Base-by-base conservation (phyloP, 2,329 filamentous ascomycete genomes). In the Pseudomassariella vexata region DNA sequence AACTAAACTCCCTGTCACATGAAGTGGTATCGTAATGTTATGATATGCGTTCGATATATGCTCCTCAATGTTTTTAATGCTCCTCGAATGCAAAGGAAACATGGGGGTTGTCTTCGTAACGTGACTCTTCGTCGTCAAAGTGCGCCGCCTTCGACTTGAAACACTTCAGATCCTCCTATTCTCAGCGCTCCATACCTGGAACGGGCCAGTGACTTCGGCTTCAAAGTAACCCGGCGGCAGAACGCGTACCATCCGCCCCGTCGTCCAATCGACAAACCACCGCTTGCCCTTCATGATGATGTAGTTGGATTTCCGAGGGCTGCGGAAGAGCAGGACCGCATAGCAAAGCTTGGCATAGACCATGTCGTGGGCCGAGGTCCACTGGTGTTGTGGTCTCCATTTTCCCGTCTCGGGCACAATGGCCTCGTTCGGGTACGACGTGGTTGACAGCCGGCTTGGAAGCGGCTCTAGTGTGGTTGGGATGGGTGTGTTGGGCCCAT, bases 331-430 rank as follows among this genome's bases (percentile, higher is more conserved):
- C 8, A 78, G 56, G 30, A 74, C 69, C n/a, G 68, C 67, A 50
- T 76, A 76, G 53, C 73, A 78, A 8, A 75, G 60, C 50, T 72
- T 74, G 31, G 73, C 73, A 38, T 78, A 78, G 18, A 76, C 56
- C 53, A 75, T 62, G 44, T 78, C 73, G 52, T 77, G 73, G 20
- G 65, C 65, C 26, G 57, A 56, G 5, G 69, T 69, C 73, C 73
- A 76, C 31, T 60, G 55, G 44, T 76, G 70, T 36, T 64, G 58
- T 2, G 73, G 73, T 28, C 62, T 56, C 73, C 73, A 78, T 49
- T 78, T 78, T 23, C 59, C 73, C 9, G 68, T 68, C 24, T 59
- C 57, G 6, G 62, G 59, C 37, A 70, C 63, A 34, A 70, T 53
- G 15, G 59, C 61, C 19, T 60, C 56, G 42, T 70, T 63, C 9